Conservation (phyloP, 345 rosid species). For the Salix exigua region DNA sequence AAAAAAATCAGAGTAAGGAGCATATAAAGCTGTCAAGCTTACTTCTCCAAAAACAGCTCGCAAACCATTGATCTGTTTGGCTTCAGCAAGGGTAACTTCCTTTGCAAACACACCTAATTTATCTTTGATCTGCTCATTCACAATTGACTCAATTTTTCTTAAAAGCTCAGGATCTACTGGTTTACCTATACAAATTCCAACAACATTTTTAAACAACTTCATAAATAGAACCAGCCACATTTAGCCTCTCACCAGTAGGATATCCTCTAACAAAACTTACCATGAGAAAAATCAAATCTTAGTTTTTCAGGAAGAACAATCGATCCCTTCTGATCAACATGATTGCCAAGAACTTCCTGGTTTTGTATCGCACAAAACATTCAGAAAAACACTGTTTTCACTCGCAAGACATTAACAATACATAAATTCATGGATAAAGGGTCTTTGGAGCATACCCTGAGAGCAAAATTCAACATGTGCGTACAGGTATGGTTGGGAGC, state of each 20-base stretch:
- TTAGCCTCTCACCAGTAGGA: background rate
- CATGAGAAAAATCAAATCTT: constrained; percentile 96
- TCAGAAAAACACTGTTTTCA: background rate
- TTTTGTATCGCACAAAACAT: constrained; percentile 10
- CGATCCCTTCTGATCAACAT: constrained; percentile 97
- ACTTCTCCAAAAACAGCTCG: constrained; percentile 99
- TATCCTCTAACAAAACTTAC: constrained; percentile 36
- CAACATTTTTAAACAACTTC: constrained; percentile 7
- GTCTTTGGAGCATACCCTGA: constrained; percentile 47
- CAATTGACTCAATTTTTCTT: constrained; percentile 79
- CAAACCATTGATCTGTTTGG: constrained; percentile 68
- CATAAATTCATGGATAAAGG: background rate
- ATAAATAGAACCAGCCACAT: constrained; percentile 11
- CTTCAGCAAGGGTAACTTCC: constrained; percentile 76
- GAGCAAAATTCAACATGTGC: constrained; percentile 95
- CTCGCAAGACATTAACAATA: background rate
- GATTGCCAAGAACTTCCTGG: constrained; percentile 93
- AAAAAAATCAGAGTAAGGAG: background rate
- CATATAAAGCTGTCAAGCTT: background rate
- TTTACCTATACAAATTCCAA: constrained; percentile 50
- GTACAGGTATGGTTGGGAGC: constrained; percentile 98
- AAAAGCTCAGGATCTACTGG: constrained; percentile 73
- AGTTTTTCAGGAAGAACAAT: constrained; percentile 94
- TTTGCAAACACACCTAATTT: constrained; percentile 79
- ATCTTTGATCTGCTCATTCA: constrained; percentile 79